Conservation (phyloP, 495 filamentous ascomycete genomes). For the Penicillium lividum region DNA sequence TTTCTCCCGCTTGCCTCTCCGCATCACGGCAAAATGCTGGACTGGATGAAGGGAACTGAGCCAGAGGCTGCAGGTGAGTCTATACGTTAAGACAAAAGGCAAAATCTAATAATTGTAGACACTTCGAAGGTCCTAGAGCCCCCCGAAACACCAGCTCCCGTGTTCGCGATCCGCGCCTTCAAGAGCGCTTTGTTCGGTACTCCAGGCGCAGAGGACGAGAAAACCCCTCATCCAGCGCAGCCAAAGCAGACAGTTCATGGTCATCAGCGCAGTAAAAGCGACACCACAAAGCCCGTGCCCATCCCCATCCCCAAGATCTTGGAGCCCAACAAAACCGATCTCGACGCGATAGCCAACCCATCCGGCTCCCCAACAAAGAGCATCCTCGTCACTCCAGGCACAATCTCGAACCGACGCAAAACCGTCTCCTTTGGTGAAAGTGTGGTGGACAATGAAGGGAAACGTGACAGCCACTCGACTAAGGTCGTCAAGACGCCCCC, state of each 20-base stretch:
- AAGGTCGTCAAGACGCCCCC: conserved; percentile 35
- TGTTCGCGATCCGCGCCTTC: conserved; percentile 92
- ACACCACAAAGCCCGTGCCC: conserved; percentile 20
- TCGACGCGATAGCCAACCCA: conserved; percentile 34
- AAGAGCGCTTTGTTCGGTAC: conserved; percentile 91
- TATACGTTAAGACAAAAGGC: conserved; percentile 12
- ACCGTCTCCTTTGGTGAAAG: conserved; percentile 85
- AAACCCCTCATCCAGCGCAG: conserved; percentile 17
- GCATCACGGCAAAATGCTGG: conserved; percentile 48
- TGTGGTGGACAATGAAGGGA: conserved; percentile 61
- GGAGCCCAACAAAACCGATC: conserved; percentile 27
- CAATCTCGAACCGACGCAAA: conserved; percentile 73
- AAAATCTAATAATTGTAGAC: conserved; percentile 25
- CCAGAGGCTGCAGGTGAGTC: conserved; percentile 30
- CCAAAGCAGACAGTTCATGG: conserved; percentile 23
- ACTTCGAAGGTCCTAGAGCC: conserved; percentile 54
- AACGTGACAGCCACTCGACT: conserved; percentile 36
- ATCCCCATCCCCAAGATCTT: conserved; percentile 21
- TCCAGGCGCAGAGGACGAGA: conserved; percentile 55
- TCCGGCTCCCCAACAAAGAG: conserved; percentile 67
- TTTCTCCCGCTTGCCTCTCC: background rate
- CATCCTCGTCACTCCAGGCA: conserved; percentile 90
- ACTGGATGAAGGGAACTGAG: conserved; percentile 54
- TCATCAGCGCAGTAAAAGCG: conserved; percentile 27
- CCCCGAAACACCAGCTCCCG: conserved; percentile 89